A percentile compares a stretch with the other conserved stretches of the same genome.
Conservation (phyloP, 805 yeast genomes). For the Starmera caribaea region DNA sequence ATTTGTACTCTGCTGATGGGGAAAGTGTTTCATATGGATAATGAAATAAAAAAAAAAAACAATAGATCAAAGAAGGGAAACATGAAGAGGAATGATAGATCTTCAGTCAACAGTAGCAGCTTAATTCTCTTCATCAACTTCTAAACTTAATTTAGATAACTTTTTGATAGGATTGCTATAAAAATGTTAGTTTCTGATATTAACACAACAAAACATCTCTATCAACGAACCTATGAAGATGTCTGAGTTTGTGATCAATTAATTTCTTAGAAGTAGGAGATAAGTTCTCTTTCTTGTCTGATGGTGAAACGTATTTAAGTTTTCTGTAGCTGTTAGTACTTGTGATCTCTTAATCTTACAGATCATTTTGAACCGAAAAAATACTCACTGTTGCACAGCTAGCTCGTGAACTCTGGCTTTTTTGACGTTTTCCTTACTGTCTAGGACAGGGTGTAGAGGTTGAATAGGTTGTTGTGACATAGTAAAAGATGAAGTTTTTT, state of each 20-base stretch:
- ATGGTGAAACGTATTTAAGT: slow-evolving; percentile 20
- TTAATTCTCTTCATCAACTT: slow-evolving; percentile 4
- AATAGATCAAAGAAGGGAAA: not conserved
- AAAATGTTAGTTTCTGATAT: slow-evolving; percentile 1
- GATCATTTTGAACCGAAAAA: too few species aligned
- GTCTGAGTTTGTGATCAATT: slow-evolving; percentile 18
- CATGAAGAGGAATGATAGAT: too few species aligned
- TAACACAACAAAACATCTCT: too few species aligned
- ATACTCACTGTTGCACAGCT: slow-evolving; percentile 18
- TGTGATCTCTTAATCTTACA: too few species aligned
- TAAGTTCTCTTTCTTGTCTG: slow-evolving; percentile 18
- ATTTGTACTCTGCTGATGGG: too few species aligned
- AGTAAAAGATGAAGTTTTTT: too few species aligned
- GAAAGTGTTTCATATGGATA: too few species aligned
- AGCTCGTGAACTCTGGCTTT: slow-evolving; percentile 20
- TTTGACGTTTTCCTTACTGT: slow-evolving; percentile 17
- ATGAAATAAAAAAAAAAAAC: not conserved
- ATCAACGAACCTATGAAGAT: slow-evolving; percentile 14
- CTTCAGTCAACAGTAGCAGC: slow-evolving; percentile 2
- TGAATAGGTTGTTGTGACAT: slow-evolving; percentile 9
- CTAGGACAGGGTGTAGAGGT: slow-evolving; percentile 20
- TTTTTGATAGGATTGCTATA: slow-evolving; percentile 18
- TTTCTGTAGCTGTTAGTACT: slow-evolving; percentile 8
- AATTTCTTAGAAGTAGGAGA: slow-evolving; percentile 21
- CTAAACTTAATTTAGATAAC: slow-evolving; percentile 17